Evolutionary conservation across 1,284 basidiomycete genomes (phyloP), one percentile per base, ranked within the genome.

Genomic region (Boletus semigastroideus): DNA sequence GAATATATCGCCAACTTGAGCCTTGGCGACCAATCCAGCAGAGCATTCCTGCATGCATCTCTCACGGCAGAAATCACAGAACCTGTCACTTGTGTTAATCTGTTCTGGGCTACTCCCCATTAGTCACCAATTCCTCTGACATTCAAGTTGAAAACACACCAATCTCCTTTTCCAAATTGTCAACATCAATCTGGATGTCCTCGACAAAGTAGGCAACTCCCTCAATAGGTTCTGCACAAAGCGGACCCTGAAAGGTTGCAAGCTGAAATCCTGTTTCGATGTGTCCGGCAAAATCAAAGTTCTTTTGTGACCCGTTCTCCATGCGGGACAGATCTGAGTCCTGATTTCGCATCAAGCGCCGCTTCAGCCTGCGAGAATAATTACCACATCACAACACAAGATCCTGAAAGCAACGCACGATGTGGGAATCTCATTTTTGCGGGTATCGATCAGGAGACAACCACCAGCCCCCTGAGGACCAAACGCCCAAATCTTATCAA

Each of bases 1-100:
- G 90, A 89, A 73, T 99, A 99, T 93, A 98, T 98, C 1, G 97
- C 97, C 50, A 99, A 77, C 86, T 97, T 93, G 59, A 99, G 79
- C 39, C 97, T 82, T 16, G 97, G 97, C 9, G 94, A 97, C 97
- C 97, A 99, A 71, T 99, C 97, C 42, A 99, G 75, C 56, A 99
- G 70, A 0, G 90, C 94, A 57, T 85, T 86, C 53, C 90, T 82
- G 66, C 94, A 98, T 0, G 91, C 87, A 64, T 99, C 97, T 65
- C 90, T 83, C 40, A 94, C 84, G 8, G 86, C 81, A 16, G 96
- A 92, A 62, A 98, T 95, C 46, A 98, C 75, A 9, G 92, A 93
- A 30, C 91, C 96, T 5, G 87, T 87, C 33, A 93, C 83, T 64
- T 96, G 94, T 4, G 87, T 80, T 71, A 83, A 65, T 49, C 78